Percentiles rank a stretch among this genome's conserved stretches.
These are phyloP conservation scores for Diplogelasinospora grovesii DNA, from an alignment of 495 filamentous ascomycete genomes.

Conservation along the genomic window DNA sequence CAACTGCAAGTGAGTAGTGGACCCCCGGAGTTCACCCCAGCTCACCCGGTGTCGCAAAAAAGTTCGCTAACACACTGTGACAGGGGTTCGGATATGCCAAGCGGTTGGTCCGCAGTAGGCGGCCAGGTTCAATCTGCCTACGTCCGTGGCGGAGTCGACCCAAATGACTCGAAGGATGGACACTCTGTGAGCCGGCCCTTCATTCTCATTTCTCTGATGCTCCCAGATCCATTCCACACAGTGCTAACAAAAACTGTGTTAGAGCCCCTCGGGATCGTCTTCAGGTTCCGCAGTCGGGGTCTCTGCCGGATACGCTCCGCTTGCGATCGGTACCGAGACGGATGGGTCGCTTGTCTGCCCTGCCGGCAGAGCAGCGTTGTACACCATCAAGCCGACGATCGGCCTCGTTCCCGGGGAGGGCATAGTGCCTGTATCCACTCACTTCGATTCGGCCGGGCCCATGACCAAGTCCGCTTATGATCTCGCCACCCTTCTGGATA, in stretches of 20 bases:
- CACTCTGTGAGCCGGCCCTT: too few species aligned
- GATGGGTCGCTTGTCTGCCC: constrained; percentile 27
- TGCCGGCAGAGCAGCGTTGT: constrained; percentile 26
- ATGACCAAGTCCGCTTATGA: constrained; percentile 1
- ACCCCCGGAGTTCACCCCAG: too few species aligned
- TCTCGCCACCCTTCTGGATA: too few species aligned
- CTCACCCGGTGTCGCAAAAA: too few species aligned
- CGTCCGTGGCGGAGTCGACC: constrained; percentile 15
- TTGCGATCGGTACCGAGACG: constrained; percentile 32
- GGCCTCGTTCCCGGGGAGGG: constrained; percentile 7
- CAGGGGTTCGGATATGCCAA: constrained; percentile 1
- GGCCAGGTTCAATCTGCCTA: constrained; percentile 25
- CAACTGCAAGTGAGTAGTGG: too few species aligned
- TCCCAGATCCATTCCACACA: too few species aligned
- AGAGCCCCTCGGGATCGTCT: constrained; percentile 34
- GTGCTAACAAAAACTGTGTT: too few species aligned
- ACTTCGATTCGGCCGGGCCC: neutral
- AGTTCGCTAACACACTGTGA: too few species aligned
- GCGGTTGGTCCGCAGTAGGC: constrained; percentile 24
- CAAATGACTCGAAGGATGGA: too few species aligned
- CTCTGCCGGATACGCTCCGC: constrained; percentile 27
- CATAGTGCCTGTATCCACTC: neutral
- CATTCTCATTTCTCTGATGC: too few species aligned
- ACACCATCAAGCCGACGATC: constrained; percentile 30
- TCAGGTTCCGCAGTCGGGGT: constrained; percentile 31